Conservation (phyloP, 2,329 filamentous ascomycete genomes). For the Ramularia endophylla region DNA sequence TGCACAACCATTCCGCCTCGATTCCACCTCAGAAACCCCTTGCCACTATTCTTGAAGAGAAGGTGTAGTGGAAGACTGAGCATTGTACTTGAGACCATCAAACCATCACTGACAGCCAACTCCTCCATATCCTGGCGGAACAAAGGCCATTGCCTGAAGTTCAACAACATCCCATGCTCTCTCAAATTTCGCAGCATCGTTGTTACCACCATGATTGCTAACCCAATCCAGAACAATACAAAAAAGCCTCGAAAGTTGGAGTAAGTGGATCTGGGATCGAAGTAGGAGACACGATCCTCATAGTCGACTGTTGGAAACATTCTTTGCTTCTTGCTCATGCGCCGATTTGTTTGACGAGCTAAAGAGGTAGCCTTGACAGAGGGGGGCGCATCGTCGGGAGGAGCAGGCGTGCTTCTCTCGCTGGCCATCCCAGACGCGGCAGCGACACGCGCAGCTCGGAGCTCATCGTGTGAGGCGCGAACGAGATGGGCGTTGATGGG, state of each 20-base stretch:
- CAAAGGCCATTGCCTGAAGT: constrained; percentile 79
- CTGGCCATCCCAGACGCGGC: constrained; percentile 15
- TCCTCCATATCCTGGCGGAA: constrained; percentile 88
- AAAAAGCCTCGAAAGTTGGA: constrained; percentile 97
- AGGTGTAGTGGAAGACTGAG: constrained; percentile 13
- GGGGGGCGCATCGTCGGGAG: constrained; percentile 86
- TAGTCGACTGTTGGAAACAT: constrained; percentile 94
- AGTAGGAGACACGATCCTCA: constrained; percentile 84
- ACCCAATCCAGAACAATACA: constrained; percentile 93
- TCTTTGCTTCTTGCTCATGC: constrained; percentile 51
- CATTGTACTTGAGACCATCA: constrained; percentile 52
- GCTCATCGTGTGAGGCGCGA: constrained; percentile 15
- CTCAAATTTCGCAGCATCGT: constrained; percentile 90
- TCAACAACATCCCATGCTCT: constrained; percentile 82
- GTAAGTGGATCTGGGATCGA: constrained; percentile 87
- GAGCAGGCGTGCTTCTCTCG: constrained; percentile 61
- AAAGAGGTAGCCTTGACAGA: constrained; percentile 81
- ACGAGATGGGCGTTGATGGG: constrained; percentile 18
- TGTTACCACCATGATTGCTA: constrained; percentile 95
- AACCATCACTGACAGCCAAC: constrained; percentile 71
- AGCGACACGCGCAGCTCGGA: constrained; percentile 6
- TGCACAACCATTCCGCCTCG: constrained; percentile 75
- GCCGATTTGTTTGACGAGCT: constrained; percentile 72
- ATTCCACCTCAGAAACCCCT: constrained; percentile 45
- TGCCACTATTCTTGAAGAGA: constrained; percentile 26